Evolutionary conservation across 2,329 filamentous ascomycete species (phyloP).

Genomic region (Claviceps purpurea): DNA sequence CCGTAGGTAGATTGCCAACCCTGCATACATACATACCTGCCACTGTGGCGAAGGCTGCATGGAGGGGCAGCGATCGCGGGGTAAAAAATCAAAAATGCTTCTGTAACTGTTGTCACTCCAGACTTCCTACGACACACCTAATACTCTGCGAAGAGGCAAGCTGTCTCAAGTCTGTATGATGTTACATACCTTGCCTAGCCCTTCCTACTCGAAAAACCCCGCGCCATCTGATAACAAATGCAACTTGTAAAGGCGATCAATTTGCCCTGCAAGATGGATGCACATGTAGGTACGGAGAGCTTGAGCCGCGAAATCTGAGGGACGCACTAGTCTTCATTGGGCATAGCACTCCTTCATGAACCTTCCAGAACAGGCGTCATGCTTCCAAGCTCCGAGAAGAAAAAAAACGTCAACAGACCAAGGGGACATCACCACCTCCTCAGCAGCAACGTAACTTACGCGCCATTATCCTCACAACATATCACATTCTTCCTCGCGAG

Average conservation of each 20-base stretch:
- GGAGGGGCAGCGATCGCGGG: slow-evolving; percentile 2
- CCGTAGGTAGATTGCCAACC: no score
- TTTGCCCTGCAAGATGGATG: no score
- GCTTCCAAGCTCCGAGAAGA: slow-evolving; percentile 3
- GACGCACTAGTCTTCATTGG: slow-evolving; percentile 14
- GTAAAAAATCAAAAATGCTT: background rate
- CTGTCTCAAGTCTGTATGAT: no score
- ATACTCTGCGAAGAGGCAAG: no score
- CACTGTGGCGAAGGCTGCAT: background rate
- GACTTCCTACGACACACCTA: background rate
- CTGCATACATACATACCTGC: no score
- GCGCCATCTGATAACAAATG: no score
- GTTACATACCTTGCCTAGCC: no score
- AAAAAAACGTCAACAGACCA: background rate
- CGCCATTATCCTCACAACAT: background rate
- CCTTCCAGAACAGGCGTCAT: slow-evolving; percentile 26
- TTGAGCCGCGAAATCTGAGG: background rate
- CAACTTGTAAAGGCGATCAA: no score
- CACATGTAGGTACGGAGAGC: background rate
- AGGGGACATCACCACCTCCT: no score
- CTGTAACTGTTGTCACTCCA: background rate
- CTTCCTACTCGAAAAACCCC: no score
- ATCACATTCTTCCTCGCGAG: no score
- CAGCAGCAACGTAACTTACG: no score
- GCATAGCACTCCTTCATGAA: slow-evolving; percentile 19